Evolutionary conservation across 2,329 filamentous ascomycete genomes (phyloP).

Genomic region (Boeremia lycopersici): DNA sequence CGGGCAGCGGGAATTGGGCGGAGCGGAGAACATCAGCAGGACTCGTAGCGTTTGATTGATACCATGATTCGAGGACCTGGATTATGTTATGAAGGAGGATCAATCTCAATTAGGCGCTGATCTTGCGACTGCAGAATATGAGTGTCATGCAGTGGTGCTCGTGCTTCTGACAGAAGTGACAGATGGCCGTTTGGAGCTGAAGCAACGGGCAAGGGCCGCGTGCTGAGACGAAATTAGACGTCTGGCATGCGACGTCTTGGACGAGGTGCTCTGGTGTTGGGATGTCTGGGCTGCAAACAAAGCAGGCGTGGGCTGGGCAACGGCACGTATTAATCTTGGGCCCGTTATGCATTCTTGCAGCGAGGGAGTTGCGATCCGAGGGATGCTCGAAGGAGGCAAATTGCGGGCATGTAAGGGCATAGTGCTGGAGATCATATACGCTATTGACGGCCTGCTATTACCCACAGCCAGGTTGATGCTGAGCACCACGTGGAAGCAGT

Average conservation of each 20-base stretch:
- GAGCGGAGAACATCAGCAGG: conserved; percentile 12
- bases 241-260: not conserved
- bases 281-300: conserved; percentile 1
- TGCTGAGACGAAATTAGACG: conserved; percentile 1
- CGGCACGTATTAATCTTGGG: conserved; percentile 10
- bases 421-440: conserved; percentile 19
- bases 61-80: conserved; percentile 1
- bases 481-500: conserved; percentile 15
- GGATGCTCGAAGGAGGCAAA: conserved; percentile 2
- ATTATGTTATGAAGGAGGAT: conserved; percentile 1
- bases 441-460: conserved; percentile 8
- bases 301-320: conserved; percentile 9
- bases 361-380: conserved; percentile 5
- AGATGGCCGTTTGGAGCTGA: conserved; percentile 6
- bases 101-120: conserved; percentile 4
- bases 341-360: conserved; percentile 4
- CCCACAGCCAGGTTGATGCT: conserved; percentile 14
- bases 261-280: not conserved
- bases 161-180: conserved; percentile 14
- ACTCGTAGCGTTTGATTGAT: not conserved
- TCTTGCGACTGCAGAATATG: not conserved
- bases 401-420: conserved; percentile 8
- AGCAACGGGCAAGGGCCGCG: conserved; percentile 4
- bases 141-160: conserved; percentile 11
- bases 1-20: conserved; percentile 7